Evolutionary conservation across 73 alveolate species (phyloP).

Genomic region (Paramecium biaurelia): DNA sequence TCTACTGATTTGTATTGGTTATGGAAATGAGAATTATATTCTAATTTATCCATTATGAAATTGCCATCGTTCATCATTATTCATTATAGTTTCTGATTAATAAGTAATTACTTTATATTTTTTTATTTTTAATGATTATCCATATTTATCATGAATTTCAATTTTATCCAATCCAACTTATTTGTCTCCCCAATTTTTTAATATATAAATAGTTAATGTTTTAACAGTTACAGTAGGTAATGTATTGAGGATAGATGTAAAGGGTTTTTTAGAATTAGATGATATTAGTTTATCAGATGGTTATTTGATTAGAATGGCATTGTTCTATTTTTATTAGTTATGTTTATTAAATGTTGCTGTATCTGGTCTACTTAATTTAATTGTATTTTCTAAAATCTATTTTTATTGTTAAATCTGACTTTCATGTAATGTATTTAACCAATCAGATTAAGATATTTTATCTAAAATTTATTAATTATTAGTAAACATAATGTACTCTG

Average conservation of each 20-base stretch:
- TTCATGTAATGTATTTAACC: conserved; percentile 72
- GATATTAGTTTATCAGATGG: background rate
- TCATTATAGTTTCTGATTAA: conserved; percentile 63
- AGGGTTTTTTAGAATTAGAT: background rate
- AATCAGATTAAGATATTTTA: conserved; percentile 75
- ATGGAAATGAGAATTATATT: conserved; percentile 66
- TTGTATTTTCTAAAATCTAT: background rate
- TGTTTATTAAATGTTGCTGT: background rate
- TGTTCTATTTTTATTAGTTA: background rate
- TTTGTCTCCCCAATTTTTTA: conserved; percentile 77
- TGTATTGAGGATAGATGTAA: background rate
- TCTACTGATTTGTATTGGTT: conserved; percentile 63
- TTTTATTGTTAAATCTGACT: conserved; percentile 55
- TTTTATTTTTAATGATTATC: conserved; percentile 33
- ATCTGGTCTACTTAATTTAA: conserved; percentile 2
- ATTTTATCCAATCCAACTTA: conserved; percentile 77
- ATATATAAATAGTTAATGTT: conserved; percentile 61
- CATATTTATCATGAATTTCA: conserved; percentile 69
- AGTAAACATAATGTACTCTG: conserved; percentile 81
- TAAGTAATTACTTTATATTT: conserved; percentile 65
- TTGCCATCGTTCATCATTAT: conserved; percentile 84
- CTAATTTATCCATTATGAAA: conserved; percentile 67
- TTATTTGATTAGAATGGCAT: background rate
- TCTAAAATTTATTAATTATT: conserved; percentile 67
- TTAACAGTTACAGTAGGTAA: conserved; percentile 33